A percentile compares a stretch with the other conserved stretches of the same genome.
phyloP scores from a whole-genome alignment of 352 stramenopile species.

The Phytopythium chamaehyphon region DNA sequence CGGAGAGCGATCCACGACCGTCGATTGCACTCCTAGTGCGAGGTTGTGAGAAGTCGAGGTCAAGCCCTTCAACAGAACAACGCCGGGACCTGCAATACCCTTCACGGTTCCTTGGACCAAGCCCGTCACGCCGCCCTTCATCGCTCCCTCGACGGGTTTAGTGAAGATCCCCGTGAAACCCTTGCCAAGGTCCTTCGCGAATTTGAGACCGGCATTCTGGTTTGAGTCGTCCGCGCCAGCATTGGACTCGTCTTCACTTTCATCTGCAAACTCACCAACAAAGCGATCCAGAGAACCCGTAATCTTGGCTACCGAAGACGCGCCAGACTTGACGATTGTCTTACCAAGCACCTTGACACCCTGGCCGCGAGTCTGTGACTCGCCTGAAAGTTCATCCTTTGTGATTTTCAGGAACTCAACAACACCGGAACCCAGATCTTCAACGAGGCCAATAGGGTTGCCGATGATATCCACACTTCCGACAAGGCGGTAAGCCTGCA shows the following conservation, averaged over 20 bases:
- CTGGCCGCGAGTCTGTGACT: conserved; percentile 78
- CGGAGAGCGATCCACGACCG: conserved; percentile 69
- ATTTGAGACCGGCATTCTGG: conserved; percentile 70
- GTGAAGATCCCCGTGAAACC: conserved; percentile 85
- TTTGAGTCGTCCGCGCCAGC: conserved; percentile 21
- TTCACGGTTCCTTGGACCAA: conserved; percentile 75
- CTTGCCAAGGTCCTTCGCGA: conserved; percentile 82
- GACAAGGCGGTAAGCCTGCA: conserved; percentile 82
- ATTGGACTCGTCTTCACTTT: conserved; percentile 21
- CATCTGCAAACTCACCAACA: conserved; percentile 72
- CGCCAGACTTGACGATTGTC: conserved; percentile 75
- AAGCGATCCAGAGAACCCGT: conserved; percentile 85
- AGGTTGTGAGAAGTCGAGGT: conserved; percentile 84
- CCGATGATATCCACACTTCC: conserved; percentile 85
- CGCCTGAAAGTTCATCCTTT: conserved; percentile 78
- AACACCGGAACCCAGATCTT: conserved; percentile 82
- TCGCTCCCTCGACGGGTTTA: conserved; percentile 81
- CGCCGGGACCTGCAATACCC: conserved; percentile 73
- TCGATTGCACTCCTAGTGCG: conserved; percentile 74
- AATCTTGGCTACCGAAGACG: conserved; percentile 77
- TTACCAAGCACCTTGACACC: conserved; percentile 85
- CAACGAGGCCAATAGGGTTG: conserved; percentile 83
- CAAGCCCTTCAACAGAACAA: conserved; percentile 77
- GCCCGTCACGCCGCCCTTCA: conserved; percentile 70
- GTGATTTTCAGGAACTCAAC: conserved; percentile 88